Percentiles rank a stretch among this genome's conserved stretches.
Evolutionary conservation across 2,329 filamentous ascomycete genomes (phyloP).

Genomic region (Colletotrichum karsti): DNA sequence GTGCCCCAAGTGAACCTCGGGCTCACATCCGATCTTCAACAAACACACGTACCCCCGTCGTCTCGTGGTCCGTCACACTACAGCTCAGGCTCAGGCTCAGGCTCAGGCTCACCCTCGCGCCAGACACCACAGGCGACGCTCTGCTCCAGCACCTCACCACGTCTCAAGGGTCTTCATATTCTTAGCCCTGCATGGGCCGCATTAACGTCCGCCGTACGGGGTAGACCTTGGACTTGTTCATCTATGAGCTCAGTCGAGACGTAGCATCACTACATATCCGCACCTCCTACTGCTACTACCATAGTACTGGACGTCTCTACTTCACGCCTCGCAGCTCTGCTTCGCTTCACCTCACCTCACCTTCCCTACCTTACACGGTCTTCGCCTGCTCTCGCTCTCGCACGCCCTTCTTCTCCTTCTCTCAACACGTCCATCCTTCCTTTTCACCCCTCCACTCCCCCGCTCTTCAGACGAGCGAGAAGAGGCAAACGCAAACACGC

Average conservation of each 20-base stretch:
- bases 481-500: slow-evolving; percentile 8
- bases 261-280: slow-evolving; percentile 9
- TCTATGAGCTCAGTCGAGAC: slow-evolving; percentile 11
- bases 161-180: slow-evolving; percentile 21
- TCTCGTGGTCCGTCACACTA: slow-evolving; percentile 12
- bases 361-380: slow-evolving; percentile 13
- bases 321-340: not conserved
- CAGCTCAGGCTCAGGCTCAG: not conserved
- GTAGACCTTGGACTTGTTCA: slow-evolving; percentile 23
- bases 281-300: not conserved
- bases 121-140: not conserved
- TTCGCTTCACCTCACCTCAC: not conserved
- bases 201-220: slow-evolving; percentile 20
- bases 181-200: slow-evolving; percentile 27
- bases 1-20: slow-evolving; percentile 17
- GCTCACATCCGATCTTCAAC: slow-evolving; percentile 24
- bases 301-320: not conserved
- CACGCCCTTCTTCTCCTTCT: slow-evolving; percentile 7
- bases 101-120: not conserved
- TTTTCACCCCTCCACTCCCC: slow-evolving; percentile 5
- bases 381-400: not conserved
- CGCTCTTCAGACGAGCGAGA: slow-evolving; percentile 12
- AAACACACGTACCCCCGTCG: slow-evolving; percentile 16
- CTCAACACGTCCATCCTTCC: slow-evolving; percentile 5
- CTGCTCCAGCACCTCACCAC: not conserved